Base-by-base conservation (phyloP, 1,284 basidiomycete genomes). In the Fistulinella cinereoalba region DNA sequence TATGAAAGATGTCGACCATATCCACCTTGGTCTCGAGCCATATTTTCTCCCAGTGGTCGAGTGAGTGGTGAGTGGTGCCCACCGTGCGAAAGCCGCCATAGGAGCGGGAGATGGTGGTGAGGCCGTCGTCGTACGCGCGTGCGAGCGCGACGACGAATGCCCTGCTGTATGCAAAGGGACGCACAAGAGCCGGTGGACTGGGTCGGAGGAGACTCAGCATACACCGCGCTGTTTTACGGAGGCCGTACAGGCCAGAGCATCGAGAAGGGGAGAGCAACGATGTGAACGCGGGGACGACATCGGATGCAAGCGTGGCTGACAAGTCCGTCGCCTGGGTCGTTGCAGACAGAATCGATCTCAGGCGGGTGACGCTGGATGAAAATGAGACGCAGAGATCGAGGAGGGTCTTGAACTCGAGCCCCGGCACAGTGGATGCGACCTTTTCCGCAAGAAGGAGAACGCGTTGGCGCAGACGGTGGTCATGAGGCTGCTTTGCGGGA, bases 1-100 rank as follows among this genome's bases (percentile, higher is more conserved):
- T 59, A 54, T 88, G 84, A 61, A 86, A 84, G 12, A 73, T 62
- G 53, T 88, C 85, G 21, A 89, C 62, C 16, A 88, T 65, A n/a
- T 79, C 75, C 6, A 83, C 79, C 66, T 88, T 88, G 7, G 82
- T 82, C 46, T 82, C 77, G 4, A 88, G 69, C 75, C 80, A 84
- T 37, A 85, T 72, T 18, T 68, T 71, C 53, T 85, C 79, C 84
- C 84, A 87, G 39, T 85, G 76, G 54, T 82, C 80, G 15, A 74
- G 63, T 12, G 69, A 64, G 41, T 68, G 66, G 31, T 62, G 46
- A 15, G 54, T 47, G 31, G 52, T 25, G 27, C 56, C 52, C 13
- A 62, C 50, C 5, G 12, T 27, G 25, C 73, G 58, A 6, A 72
- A 56, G 9, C 81, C 82, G 2, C 85, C 84, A 47, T 87, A 85